Conservation (phyloP, 441 rosid genomes). For the Erodium texanum region DNA sequence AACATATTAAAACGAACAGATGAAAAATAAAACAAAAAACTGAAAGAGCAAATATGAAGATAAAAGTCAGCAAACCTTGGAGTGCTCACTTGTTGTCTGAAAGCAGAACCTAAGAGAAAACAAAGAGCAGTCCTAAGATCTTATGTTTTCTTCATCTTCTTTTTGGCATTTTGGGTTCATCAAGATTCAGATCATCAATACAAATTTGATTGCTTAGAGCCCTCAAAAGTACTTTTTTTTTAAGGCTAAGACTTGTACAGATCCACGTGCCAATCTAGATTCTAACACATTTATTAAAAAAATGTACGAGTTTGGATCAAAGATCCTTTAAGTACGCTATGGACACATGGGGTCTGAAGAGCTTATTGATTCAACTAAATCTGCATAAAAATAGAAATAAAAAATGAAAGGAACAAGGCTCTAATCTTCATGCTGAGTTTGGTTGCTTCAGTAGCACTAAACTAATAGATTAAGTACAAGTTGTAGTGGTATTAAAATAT, state of each 20-base stretch:
- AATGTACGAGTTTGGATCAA: conserved; percentile 25
- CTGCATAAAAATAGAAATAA: too few relatives aligned
- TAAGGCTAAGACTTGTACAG: conserved; percentile 6
- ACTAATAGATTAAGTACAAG: background rate
- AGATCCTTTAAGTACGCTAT: conserved; percentile 61
- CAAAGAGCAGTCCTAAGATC: background rate
- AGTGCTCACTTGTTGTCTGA: background rate
- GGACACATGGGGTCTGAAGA: conserved; percentile 39
- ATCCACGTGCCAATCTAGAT: conserved; percentile 26
- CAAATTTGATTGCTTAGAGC: background rate
- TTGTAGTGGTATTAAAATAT: background rate
- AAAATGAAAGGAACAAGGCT: too few relatives aligned
- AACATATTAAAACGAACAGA: too few relatives aligned
- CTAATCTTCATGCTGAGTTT: background rate
- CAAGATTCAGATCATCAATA: too few relatives aligned
- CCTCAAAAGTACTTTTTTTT: background rate
- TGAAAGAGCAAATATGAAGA: too few relatives aligned
- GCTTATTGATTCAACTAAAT: too few relatives aligned
- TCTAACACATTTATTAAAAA: conserved; percentile 11
- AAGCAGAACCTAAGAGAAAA: background rate
- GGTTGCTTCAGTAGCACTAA: background rate
- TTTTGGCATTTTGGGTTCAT: too few relatives aligned
- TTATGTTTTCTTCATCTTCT: too few relatives aligned
- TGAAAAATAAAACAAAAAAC: too few relatives aligned
- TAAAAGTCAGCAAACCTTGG: too few relatives aligned